Percentiles rank a stretch among this genome's conserved stretches.
Conservation (phyloP, 2,329 filamentous ascomycete genomes). For the Aspergillus thermomutatus region DNA sequence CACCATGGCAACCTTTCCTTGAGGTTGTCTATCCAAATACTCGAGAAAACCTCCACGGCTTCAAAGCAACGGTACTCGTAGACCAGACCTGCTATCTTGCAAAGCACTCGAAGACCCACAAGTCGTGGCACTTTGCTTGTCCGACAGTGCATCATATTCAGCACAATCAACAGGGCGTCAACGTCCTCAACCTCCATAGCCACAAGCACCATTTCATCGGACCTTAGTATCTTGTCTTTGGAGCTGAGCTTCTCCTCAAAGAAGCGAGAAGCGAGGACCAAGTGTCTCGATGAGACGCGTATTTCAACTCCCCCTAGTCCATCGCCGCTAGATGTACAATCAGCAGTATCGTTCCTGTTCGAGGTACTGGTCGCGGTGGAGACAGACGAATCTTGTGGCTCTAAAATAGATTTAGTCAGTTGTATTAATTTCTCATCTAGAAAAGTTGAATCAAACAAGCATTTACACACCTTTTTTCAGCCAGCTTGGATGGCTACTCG, state of each 20-base stretch:
- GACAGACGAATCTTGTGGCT: neutral
- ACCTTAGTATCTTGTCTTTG: neutral
- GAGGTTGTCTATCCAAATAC: constrained; percentile 40
- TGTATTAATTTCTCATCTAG: neutral
- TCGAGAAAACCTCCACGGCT: constrained; percentile 41
- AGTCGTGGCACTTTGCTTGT: constrained; percentile 38
- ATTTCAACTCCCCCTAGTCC: neutral
- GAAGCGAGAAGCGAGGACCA: constrained; percentile 1
- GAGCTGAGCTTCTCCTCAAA: constrained; percentile 1
- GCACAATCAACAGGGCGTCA: constrained; percentile 40
- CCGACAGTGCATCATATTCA: constrained; percentile 48
- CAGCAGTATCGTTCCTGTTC: no score
- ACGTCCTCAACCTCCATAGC: constrained; percentile 19
- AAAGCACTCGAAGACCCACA: constrained; percentile 41
- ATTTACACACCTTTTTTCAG: neutral
- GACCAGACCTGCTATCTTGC: constrained; percentile 44
- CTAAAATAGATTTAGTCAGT: neutral
- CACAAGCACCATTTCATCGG: neutral
- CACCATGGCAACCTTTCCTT: neutral
- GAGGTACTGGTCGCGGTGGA: no score
- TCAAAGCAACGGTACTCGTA: constrained; percentile 45
- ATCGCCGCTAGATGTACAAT: no score
- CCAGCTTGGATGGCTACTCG: neutral
- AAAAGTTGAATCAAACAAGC: neutral
- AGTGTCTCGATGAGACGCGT: constrained; percentile 6